These are phyloP conservation scores for Candida insectalens DNA, from an alignment of 805 yeast species.

Conservation along the genomic window DNA sequence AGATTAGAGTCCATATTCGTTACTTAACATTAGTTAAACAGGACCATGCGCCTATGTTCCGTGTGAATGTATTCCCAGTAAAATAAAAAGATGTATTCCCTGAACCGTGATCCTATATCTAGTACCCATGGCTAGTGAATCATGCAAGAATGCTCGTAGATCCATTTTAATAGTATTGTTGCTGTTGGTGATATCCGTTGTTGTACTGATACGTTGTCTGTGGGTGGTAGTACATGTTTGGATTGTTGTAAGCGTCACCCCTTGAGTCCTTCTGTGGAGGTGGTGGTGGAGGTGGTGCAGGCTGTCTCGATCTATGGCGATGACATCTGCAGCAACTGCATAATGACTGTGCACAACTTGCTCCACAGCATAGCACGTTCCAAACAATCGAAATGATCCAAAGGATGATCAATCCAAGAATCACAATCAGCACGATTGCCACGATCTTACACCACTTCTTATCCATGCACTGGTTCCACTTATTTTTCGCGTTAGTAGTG, in stretches of 20 bases:
- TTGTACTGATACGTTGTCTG: too few species aligned
- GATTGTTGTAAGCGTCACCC: slow-evolving; percentile 18
- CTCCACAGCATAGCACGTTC: slow-evolving; percentile 51
- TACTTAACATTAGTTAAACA: too few species aligned
- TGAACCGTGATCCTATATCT: too few species aligned
- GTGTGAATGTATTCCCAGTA: too few species aligned
- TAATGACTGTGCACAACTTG: slow-evolving; percentile 39
- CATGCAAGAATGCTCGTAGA: too few species aligned
- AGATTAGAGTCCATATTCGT: too few species aligned
- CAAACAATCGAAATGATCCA: slow-evolving; percentile 50
- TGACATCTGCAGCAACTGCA: slow-evolving; percentile 36
- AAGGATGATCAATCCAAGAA: slow-evolving; percentile 43
- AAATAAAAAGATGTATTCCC: too few species aligned
- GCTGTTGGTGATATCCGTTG: slow-evolving; percentile 2
- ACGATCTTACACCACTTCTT: slow-evolving; percentile 66
- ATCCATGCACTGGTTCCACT: slow-evolving; percentile 76
- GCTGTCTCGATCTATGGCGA: neutral
- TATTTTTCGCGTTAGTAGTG: slow-evolving; percentile 8
- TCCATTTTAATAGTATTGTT: slow-evolving; percentile 2
- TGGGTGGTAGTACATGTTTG: slow-evolving; percentile 23
- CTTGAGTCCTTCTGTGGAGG: slow-evolving; percentile 4
- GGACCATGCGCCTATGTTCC: too few species aligned
- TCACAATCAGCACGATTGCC: slow-evolving; percentile 61
- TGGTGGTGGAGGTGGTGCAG: slow-evolving; percentile 2
- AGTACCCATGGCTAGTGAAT: too few species aligned